A percentile compares a stretch with the other conserved stretches of the same genome.
phyloP scores from a whole-genome alignment of 495 filamentous ascomycete genomes.

The Annulohypoxylon bovei region DNA sequence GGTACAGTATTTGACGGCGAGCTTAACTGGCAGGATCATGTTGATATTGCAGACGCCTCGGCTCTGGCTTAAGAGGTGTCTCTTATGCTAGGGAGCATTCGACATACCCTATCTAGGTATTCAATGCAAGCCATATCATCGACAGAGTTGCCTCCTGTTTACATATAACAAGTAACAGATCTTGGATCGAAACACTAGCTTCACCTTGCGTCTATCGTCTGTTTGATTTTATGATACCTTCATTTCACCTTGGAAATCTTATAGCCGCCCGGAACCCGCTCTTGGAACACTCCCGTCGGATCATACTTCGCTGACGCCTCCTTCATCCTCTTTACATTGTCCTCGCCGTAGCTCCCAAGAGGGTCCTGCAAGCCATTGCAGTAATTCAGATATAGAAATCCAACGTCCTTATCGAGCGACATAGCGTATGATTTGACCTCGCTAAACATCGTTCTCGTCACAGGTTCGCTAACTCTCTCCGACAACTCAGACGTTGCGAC shows the following conservation, averaged over 20 bases:
- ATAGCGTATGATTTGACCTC: slow-evolving; percentile 18
- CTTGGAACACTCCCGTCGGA: slow-evolving; percentile 59
- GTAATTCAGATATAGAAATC: slow-evolving; percentile 53
- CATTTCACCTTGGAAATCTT: slow-evolving; percentile 39
- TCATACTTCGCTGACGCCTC: slow-evolving; percentile 58
- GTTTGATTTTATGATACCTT: not conserved
- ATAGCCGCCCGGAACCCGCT: slow-evolving; percentile 45
- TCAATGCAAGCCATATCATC: not conserved
- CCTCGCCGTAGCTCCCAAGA: slow-evolving; percentile 58
- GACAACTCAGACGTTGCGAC: slow-evolving; percentile 33
- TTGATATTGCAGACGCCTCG: not conserved
- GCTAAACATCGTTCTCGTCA: slow-evolving; percentile 8
- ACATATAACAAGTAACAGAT: not conserved
- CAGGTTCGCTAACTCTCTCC: not conserved
- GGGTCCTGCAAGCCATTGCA: slow-evolving; percentile 54
- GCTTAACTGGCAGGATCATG: not conserved
- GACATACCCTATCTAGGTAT: slow-evolving; percentile 7
- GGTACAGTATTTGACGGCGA: not conserved
- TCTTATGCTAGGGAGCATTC: not conserved
- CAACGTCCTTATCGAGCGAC: slow-evolving; percentile 17
- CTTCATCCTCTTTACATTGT: slow-evolving; percentile 53
- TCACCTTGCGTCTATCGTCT: not conserved
- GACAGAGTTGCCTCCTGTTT: not conserved
- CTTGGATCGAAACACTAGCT: not conserved
- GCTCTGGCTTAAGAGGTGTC: not conserved